Base-by-base conservation (phyloP, 2,329 filamentous ascomycete species). In the Fusarium buharicum region DNA sequence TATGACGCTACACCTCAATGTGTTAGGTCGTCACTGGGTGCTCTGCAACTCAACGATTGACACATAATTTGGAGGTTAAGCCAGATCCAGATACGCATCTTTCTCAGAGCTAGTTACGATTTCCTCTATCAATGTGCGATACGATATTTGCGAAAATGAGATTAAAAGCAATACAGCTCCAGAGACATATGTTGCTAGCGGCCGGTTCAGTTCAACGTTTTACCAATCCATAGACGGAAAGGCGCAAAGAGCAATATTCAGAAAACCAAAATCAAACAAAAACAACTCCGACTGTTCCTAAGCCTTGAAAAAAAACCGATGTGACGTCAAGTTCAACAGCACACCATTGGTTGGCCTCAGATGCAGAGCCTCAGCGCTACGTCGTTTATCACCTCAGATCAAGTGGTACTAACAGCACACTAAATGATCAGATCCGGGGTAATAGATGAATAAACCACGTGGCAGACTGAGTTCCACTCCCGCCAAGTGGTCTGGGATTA, bases 251-350 rank as follows among this genome's bases (percentile, higher is more conserved):
- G 6, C n/a, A 7, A 13, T 4, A 11, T 16, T 22, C n/a, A n/a
- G 10, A 18, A 10, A 48, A 3, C 14, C 6, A 60, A 59, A 60
- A 44, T 59, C 56, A 60, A 59, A 43, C 18, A 20, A 54, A 31
- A n/a, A 30, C 3, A 17, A n/a, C 30, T 4, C 13, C 27, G 18
- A 6, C 8, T n/a, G 20, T 31, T 43, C 13, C 36, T 45, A 41
- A 18, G 22, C 38, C 12, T 44, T 28, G 12, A 6, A 36, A 33
- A 36, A 33, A 55, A 16, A 6, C 11, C 20, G 37, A 37, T 12
- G 16, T 59, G 56, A 48, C 37, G 56, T 59, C 37, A 41, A 41
- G 16, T 18, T 17, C 12, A 17, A 11, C n/a, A 17, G 13, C n/a
- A 9, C 27, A 13, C 14, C 14, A 55, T 60, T 60, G 56, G 49